A percentile compares a stretch with the other conserved stretches of the same genome.
These are phyloP conservation scores for Torrubiella hemipterigena DNA, from an alignment of 2,329 filamentous ascomycete genomes.

Conservation along the genomic window DNA sequence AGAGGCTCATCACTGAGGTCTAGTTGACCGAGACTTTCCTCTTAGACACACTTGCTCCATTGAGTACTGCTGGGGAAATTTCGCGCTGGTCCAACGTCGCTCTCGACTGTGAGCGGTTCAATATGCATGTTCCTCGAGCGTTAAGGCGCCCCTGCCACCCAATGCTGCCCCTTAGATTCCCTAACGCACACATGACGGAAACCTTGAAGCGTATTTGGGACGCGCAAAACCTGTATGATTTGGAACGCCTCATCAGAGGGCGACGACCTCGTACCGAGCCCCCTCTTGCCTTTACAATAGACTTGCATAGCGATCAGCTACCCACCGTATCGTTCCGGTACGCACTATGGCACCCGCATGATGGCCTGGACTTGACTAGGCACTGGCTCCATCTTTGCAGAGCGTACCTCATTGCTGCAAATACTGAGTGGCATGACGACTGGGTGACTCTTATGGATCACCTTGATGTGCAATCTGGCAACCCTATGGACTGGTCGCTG, in stretches of 20 bases:
- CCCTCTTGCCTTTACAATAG: background rate
- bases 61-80: background rate
- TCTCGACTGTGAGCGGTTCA: background rate
- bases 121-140: background rate
- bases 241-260: background rate
- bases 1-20: conserved; percentile 8
- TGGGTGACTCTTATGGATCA: background rate
- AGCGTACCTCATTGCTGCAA: background rate
- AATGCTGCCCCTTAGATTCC: background rate
- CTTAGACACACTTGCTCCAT: conserved; percentile 3
- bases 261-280: background rate
- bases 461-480: background rate
- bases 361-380: background rate
- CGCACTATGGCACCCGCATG: background rate
- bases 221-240: background rate
- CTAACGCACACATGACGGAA: background rate
- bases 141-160: background rate
- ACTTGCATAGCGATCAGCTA: background rate
- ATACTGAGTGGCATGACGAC: too few relatives aligned
- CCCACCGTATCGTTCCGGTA: background rate
- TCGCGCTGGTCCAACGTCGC: too few relatives aligned
- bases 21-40: conserved; percentile 8
- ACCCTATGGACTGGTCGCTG: background rate
- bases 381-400: conserved; percentile 1
- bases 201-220: background rate